Conservation (phyloP, 2,329 filamentous ascomycete species). For the Arthrobotrys conoides region DNA sequence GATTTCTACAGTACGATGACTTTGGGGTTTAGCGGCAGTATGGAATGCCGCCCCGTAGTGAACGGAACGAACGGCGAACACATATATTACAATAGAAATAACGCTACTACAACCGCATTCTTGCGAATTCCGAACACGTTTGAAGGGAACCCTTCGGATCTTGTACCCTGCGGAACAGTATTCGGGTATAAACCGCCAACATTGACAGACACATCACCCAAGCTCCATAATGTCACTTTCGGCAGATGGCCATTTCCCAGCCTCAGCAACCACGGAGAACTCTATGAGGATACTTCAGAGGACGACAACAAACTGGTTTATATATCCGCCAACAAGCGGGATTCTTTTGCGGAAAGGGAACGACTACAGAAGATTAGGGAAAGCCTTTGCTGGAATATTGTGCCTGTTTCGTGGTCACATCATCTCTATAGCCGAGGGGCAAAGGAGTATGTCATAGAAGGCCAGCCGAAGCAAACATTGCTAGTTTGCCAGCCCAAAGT, state of each 20-base stretch:
- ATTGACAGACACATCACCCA: not conserved
- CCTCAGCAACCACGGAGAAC: not conserved
- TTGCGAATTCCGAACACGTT: slow-evolving; percentile 21
- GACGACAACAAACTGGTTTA: not conserved
- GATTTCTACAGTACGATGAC: slow-evolving; percentile 12
- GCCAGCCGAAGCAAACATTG: slow-evolving; percentile 14
- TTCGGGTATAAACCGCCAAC: slow-evolving; percentile 33
- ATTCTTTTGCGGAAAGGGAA: not conserved
- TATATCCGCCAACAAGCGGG: not conserved
- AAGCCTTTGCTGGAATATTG: slow-evolving; percentile 13
- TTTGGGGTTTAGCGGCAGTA: slow-evolving; percentile 8
- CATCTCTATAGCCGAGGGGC: not conserved
- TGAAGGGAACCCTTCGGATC: not conserved
- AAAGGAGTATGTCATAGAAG: not conserved
- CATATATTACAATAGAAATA: not conserved
- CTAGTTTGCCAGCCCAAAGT: slow-evolving; percentile 35
- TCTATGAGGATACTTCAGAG: slow-evolving; percentile 22
- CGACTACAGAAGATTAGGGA: not conserved
- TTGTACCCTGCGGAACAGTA: slow-evolving; percentile 10
- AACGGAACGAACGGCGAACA: slow-evolving; percentile 23
- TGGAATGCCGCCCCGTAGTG: slow-evolving; percentile 21
- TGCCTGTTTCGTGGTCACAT: slow-evolving; percentile 30
- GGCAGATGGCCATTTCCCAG: slow-evolving; percentile 40
- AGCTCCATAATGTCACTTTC: slow-evolving; percentile 1
- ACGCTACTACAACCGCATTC: slow-evolving; percentile 19